Base-by-base conservation (phyloP, 768 basidiomycete genomes). In the Arthromyces matolae region DNA sequence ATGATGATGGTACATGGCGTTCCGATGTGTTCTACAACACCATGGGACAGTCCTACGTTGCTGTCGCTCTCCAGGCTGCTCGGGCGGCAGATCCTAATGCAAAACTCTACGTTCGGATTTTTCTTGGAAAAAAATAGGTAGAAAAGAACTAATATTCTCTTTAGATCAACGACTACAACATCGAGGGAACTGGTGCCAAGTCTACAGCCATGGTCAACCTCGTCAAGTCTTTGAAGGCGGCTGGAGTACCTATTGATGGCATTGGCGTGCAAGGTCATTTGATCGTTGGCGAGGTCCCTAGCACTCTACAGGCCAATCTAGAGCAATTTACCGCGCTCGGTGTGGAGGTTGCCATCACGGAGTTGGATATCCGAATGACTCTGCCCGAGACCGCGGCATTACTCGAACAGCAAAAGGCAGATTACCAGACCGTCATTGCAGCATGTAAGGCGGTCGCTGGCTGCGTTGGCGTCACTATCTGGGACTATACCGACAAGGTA, bases 301-400 rank as follows among this genome's bases (percentile, higher is more conserved):
- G 69, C 6, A 64, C 66, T 10, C 61, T 85, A 44, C 65, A 73
- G 50, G 60, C 69, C 3, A 77, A 78, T 50, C 66, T 83, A 50
- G 59, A 75, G 54, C 68, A 73, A 40, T 78, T 85, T 59, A 72
- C 78, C 10, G 73, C 73, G 12, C 75, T 84, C 22, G 82, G 84
- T 5, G 67, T 86, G 28, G 83, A 85, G 55, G 78, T 84, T 24
- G 82, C 82, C 16, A 75, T 84, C 54, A 85, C 83, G 2, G 84
- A 84, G 59, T 72, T 86, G 39, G 83, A 85, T 57, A 81, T 80
- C 59, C 73, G 82, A 39, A 80, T 83, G 71, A 71, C 70, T 9
- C 63, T 78, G 14, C 82, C 81, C 14, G 71, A 68, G 19, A 79
- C 79, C 2, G 56, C 62, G 9, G 75, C 74, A 2, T 66, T 76